A percentile compares a stretch with the other conserved stretches of the same genome.
phyloP scores from a whole-genome alignment of 1,139 yeast species.

The Wickerhamomyces sp. region DNA sequence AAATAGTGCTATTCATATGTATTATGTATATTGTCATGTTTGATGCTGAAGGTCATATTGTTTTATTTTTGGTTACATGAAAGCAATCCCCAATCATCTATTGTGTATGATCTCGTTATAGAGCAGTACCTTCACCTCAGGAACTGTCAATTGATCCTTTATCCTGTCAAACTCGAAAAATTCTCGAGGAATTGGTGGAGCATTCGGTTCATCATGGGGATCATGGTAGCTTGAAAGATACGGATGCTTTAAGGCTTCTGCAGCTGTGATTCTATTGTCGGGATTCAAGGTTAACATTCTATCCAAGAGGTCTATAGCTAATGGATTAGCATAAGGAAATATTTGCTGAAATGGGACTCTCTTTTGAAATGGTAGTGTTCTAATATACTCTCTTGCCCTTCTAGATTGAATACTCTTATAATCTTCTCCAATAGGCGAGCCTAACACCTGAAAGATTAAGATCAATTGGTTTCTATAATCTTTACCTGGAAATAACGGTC shows the following conservation, averaged over 20 bases:
- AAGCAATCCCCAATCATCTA: no score
- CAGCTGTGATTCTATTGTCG: slow-evolving; percentile 56
- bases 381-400: slow-evolving; percentile 59
- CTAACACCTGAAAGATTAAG: slow-evolving; percentile 56
- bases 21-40: no score
- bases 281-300: slow-evolving; percentile 63
- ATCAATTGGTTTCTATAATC: slow-evolving; percentile 66
- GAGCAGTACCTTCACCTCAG: slow-evolving; percentile 47
- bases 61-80: no score
- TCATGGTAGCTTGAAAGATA: slow-evolving; percentile 64
- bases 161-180: slow-evolving; percentile 61
- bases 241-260: slow-evolving; percentile 63
- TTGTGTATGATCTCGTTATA: slow-evolving; percentile 45
- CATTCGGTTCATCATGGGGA: slow-evolving; percentile 66
- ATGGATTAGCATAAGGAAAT: slow-evolving; percentile 46
- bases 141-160: slow-evolving; percentile 44
- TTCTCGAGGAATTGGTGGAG: slow-evolving; percentile 45
- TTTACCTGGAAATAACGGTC: slow-evolving; percentile 76
- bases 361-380: slow-evolving; percentile 51
- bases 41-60: no score
- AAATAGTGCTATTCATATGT: no score
- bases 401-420: slow-evolving; percentile 51
- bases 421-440: slow-evolving; percentile 60
- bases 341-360: slow-evolving; percentile 41
- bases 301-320: slow-evolving; percentile 58